Evolutionary conservation across 495 filamentous ascomycete species (phyloP).

Genomic region (Penicillium bialowiezense): DNA sequence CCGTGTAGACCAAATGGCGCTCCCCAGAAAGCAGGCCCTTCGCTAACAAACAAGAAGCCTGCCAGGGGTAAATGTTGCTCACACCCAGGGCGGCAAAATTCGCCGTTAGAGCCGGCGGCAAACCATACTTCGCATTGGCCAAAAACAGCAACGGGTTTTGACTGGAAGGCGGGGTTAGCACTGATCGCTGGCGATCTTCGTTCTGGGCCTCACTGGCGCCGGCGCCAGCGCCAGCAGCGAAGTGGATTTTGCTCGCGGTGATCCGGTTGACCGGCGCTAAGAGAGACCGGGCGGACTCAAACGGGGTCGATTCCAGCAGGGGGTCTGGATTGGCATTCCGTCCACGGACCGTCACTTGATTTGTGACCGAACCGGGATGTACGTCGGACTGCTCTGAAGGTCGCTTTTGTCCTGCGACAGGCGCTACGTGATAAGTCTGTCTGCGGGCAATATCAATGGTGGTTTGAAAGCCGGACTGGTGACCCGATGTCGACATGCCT

Average conservation of each 20-base stretch:
- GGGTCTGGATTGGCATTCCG: slow-evolving; percentile 13
- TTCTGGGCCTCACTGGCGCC: slow-evolving; percentile 25
- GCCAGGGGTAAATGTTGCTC: slow-evolving; percentile 74
- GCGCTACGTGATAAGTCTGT: slow-evolving; percentile 33
- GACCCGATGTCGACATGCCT: slow-evolving; percentile 30
- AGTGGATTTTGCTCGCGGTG: slow-evolving; percentile 37
- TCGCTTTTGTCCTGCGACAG: slow-evolving; percentile 44
- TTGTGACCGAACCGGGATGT: neutral
- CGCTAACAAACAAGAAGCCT: slow-evolving; percentile 71
- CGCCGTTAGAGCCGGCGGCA: slow-evolving; percentile 56
- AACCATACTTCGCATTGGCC: slow-evolving; percentile 61
- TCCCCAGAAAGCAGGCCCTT: slow-evolving; percentile 64
- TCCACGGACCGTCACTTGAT: slow-evolving; percentile 1
- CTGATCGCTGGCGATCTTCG: slow-evolving; percentile 43
- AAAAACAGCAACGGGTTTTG: slow-evolving; percentile 61
- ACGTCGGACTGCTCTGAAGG: slow-evolving; percentile 9
- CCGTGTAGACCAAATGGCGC: slow-evolving; percentile 74
- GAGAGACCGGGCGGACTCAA: slow-evolving; percentile 25
- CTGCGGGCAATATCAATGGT: slow-evolving; percentile 45
- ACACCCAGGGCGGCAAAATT: slow-evolving; percentile 68
- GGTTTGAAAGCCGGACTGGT: slow-evolving; percentile 44
- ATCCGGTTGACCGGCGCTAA: slow-evolving; percentile 30
- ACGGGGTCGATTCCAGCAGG: slow-evolving; percentile 19
- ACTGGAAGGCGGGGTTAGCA: slow-evolving; percentile 46
- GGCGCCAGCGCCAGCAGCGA: slow-evolving; percentile 20